These are phyloP conservation scores for Piedraia hortae DNA, from an alignment of 2,329 filamentous ascomycete genomes.

Conservation along the genomic window DNA sequence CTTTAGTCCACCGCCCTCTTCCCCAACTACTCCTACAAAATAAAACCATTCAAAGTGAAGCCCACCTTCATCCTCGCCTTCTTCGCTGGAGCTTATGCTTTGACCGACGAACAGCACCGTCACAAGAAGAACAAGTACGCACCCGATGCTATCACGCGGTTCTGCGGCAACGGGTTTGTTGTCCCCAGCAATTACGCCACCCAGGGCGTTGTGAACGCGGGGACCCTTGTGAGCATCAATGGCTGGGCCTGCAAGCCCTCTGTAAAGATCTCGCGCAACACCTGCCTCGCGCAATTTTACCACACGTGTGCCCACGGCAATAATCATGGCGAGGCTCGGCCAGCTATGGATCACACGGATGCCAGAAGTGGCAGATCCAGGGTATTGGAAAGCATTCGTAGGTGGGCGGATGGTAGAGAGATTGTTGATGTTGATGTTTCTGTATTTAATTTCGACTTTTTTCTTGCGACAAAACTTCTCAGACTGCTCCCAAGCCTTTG, in stretches of 20 bases:
- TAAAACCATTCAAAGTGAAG: no score
- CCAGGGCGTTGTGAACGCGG: constrained; percentile 1
- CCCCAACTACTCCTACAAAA: no score
- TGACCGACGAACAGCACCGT: constrained; percentile 1
- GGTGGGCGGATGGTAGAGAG: no score
- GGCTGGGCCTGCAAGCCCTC: constrained; percentile 2
- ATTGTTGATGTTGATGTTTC: no score
- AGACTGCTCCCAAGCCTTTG: background rate
- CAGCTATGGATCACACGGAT: constrained; percentile 2
- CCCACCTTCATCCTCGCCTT: constrained; percentile 1
- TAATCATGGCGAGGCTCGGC: background rate
- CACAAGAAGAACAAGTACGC: constrained; percentile 2
- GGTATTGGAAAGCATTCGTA: constrained; percentile 1
- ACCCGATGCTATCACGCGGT: constrained; percentile 2
- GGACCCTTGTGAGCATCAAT: constrained; percentile 1
- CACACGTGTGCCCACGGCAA: constrained; percentile 3
- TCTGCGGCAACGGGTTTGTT: constrained; percentile 3
- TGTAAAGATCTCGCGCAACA: constrained; percentile 5
- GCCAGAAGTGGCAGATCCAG: constrained; percentile 4
- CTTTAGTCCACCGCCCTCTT: no score
- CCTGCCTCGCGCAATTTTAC: constrained; percentile 5
- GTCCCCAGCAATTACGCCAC: constrained; percentile 2
- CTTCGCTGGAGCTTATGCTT: background rate
- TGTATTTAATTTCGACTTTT: background rate
- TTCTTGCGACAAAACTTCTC: no score